phyloP scores from a whole-genome alignment of 176 grass and related monocot genomes.

The Tillandsia leiboldiana region DNA sequence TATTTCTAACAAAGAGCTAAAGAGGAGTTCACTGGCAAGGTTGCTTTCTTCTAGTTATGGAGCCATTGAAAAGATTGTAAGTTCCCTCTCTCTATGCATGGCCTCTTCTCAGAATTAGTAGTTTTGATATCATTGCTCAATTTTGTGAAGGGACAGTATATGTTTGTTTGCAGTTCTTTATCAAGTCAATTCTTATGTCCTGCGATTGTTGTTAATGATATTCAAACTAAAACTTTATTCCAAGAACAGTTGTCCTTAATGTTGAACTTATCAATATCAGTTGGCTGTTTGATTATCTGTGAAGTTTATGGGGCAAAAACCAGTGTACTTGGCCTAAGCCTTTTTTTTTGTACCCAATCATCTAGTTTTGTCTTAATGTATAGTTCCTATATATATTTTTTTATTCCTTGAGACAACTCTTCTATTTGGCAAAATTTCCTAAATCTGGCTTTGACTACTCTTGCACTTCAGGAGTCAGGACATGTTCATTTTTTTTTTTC shows the following conservation, averaged over 20 bases:
- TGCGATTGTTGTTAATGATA: neutral
- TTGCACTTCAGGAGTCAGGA: neutral
- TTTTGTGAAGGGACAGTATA: neutral
- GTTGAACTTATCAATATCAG: no score
- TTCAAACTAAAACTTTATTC: no score
- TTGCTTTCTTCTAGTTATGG: constrained; percentile 76
- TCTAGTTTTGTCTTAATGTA: no score
- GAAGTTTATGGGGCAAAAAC: no score
- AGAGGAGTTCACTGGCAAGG: constrained; percentile 63
- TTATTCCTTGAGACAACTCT: neutral
- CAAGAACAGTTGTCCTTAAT: no score
- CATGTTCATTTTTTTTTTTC: constrained; percentile 11
- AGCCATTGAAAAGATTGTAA: constrained; percentile 76
- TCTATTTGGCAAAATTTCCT: neutral
- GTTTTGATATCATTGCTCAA: neutral
- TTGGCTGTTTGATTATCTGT: no score
- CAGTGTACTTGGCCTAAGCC: no score
- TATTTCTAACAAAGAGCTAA: constrained; percentile 50
- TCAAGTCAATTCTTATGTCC: neutral
- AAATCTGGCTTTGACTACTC: neutral
- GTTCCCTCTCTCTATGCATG: constrained; percentile 16
- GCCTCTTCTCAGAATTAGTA: constrained; percentile 4
- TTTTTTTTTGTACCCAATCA: no score
- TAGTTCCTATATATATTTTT: no score
- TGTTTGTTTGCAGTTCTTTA: neutral